These are phyloP conservation scores for Venturia oleaginea DNA, from an alignment of 2,329 filamentous ascomycete species.

Conservation along the genomic window DNA sequence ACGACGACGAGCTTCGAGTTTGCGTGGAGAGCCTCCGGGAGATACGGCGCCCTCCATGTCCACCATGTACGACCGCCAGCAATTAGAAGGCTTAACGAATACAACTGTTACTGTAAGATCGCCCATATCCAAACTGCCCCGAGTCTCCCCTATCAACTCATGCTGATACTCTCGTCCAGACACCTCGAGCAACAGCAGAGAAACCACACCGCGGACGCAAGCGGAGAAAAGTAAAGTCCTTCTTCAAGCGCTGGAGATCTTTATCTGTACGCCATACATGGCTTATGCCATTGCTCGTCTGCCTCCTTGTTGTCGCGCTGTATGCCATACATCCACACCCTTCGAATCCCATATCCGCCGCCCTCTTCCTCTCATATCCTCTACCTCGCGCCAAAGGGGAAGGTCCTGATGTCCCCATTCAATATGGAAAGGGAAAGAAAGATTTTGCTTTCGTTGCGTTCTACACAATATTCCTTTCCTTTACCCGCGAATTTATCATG, in stretches of 20 bases:
- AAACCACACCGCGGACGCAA: conserved; percentile 24
- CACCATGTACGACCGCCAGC: background rate
- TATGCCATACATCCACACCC: conserved; percentile 70
- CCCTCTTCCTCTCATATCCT: conserved; percentile 85
- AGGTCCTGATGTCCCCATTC: conserved; percentile 37
- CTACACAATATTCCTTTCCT: conserved; percentile 82
- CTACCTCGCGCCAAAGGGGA: conserved; percentile 45
- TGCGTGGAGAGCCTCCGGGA: conserved; percentile 1
- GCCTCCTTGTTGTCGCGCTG: conserved; percentile 52
- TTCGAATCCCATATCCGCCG: conserved; percentile 69
- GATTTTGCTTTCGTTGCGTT: conserved; percentile 83
- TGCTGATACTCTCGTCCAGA: background rate
- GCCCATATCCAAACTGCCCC: background rate
- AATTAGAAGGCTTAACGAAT: background rate
- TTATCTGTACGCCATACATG: conserved; percentile 47
- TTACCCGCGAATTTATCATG: conserved; percentile 94
- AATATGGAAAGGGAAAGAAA: conserved; percentile 83
- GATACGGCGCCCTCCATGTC: conserved; percentile 2
- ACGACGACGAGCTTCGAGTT: background rate
- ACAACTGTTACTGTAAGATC: conserved; percentile 2
- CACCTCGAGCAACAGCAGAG: conserved; percentile 2
- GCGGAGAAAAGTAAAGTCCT: conserved; percentile 35
- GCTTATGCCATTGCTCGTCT: conserved; percentile 59
- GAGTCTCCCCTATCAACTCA: background rate
- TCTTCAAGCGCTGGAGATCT: conserved; percentile 37